Evolutionary conservation across 2,329 filamentous ascomycete species (phyloP).

Genomic region (Cladophialophora yegresii): DNA sequence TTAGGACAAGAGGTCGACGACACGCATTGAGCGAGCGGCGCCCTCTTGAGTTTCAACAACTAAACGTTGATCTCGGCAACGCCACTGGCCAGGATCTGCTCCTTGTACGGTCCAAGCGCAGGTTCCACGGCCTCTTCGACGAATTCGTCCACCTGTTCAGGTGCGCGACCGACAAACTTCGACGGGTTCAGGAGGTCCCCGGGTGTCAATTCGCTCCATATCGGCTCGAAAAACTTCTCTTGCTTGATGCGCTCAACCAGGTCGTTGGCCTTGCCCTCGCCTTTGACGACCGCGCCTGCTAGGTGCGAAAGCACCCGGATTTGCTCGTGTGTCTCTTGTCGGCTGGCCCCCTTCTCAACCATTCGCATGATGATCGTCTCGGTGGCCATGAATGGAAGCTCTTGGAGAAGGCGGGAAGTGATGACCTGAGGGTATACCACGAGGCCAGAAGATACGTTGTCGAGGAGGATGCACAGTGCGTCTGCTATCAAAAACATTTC

Average conservation of each 20-base stretch:
- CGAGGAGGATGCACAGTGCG: constrained; percentile 65
- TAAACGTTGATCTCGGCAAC: constrained; percentile 48
- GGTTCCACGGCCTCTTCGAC: constrained; percentile 52
- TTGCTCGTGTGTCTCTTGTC: constrained; percentile 84
- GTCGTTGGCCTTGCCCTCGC: constrained; percentile 75
- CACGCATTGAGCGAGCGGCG: not conserved
- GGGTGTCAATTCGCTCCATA: constrained; percentile 63
- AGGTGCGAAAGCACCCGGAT: constrained; percentile 81
- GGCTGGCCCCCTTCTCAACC: constrained; percentile 66
- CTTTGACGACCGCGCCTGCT: constrained; percentile 70
- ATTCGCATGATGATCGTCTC: constrained; percentile 76
- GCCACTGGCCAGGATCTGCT: constrained; percentile 42
- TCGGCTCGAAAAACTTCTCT: constrained; percentile 71
- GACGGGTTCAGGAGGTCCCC: constrained; percentile 67
- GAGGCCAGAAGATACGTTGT: constrained; percentile 68
- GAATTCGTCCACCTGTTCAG: constrained; percentile 58
- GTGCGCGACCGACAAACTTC: constrained; percentile 59
- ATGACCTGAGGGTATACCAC: constrained; percentile 80
- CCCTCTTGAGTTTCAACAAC: constrained; percentile 8
- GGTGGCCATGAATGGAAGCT: constrained; percentile 85
- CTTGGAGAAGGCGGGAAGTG: constrained; percentile 65
- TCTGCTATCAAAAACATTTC: constrained; percentile 70
- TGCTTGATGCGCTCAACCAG: constrained; percentile 74
- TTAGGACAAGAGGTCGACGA: not conserved
- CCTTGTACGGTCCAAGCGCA: constrained; percentile 52